phyloP scores from a whole-genome alignment of 1,284 basidiomycete species.

The Agaricales sp. region DNA sequence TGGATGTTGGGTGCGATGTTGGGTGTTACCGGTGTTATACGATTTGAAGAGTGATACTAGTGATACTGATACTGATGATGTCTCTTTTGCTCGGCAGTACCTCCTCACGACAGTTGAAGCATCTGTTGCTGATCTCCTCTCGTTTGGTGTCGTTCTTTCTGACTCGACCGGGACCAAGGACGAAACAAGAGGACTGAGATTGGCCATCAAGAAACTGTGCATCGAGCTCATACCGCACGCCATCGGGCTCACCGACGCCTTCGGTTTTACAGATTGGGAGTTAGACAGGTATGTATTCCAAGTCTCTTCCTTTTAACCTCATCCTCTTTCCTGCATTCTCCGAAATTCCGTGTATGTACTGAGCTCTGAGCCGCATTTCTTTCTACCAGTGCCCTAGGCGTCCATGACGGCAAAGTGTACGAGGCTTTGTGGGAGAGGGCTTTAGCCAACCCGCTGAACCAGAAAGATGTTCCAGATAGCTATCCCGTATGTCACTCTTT shows the following conservation, averaged over 20 bases:
- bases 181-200: slow-evolving; percentile 40
- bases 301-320: background rate
- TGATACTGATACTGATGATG: background rate
- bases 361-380: background rate
- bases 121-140: slow-evolving; percentile 47
- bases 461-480: slow-evolving; percentile 35
- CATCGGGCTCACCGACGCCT: slow-evolving; percentile 65
- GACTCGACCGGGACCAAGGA: slow-evolving; percentile 21
- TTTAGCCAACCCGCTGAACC: slow-evolving; percentile 57
- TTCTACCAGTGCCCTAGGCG: slow-evolving; percentile 43
- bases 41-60: no score
- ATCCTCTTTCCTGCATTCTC: no score
- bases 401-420: slow-evolving; percentile 60
- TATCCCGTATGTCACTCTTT: slow-evolving; percentile 34
- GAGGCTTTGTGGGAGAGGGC: slow-evolving; percentile 58
- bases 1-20: no score
- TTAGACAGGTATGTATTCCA: slow-evolving; percentile 41
- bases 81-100: slow-evolving; percentile 32
- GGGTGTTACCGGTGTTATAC: background rate
- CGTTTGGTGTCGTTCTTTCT: slow-evolving; percentile 34
- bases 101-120: slow-evolving; percentile 49
- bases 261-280: slow-evolving; percentile 73
- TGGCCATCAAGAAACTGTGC: slow-evolving; percentile 41
- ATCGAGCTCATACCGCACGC: slow-evolving; percentile 50
- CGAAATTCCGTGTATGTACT: background rate